Conservation (phyloP, 1,284 basidiomycete species). For the Cryptococcus sp. region DNA sequence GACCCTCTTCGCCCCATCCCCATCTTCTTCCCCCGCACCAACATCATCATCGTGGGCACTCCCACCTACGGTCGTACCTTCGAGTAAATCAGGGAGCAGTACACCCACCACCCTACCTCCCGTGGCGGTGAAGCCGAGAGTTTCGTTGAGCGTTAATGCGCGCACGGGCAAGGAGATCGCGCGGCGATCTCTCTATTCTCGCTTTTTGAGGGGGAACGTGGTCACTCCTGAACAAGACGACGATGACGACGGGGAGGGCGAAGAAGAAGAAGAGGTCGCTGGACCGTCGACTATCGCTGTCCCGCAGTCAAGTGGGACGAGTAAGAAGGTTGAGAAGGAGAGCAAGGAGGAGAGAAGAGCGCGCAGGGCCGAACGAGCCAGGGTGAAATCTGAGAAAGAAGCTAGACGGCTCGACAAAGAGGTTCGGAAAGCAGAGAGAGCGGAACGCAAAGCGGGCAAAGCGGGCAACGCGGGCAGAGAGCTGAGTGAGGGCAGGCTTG, state of each 20-base stretch:
- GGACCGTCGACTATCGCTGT: not conserved
- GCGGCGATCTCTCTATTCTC: conserved; percentile 69
- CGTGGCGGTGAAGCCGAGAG: conserved; percentile 31
- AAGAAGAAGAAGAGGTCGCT: conserved; percentile 4
- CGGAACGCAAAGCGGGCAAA: conserved; percentile 16
- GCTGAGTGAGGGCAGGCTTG: not conserved
- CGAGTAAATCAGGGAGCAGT: conserved; percentile 4
- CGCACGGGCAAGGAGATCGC: conserved; percentile 76
- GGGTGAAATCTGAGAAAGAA: conserved; percentile 20
- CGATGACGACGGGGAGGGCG: conserved; percentile 15
- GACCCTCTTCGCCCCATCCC: conserved; percentile 60
- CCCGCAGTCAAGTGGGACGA: conserved; percentile 6
- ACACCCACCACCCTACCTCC: conserved; percentile 21
- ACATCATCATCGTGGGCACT: conserved; percentile 35
- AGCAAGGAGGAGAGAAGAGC: conserved; percentile 30
- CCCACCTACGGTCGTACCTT: conserved; percentile 1
- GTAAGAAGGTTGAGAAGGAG: conserved; percentile 13
- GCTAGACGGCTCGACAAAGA: conserved; percentile 16
- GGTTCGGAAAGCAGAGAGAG: conserved; percentile 20
- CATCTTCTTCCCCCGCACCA: conserved; percentile 19
- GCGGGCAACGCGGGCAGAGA: conserved; percentile 10
- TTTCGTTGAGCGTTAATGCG: conserved; percentile 61
- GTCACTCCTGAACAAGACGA: conserved; percentile 51
- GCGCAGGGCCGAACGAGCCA: conserved; percentile 19
- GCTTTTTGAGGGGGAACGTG: conserved; percentile 75